phyloP scores from a whole-genome alignment of 352 stramenopile species.

The Poterioochromonas sp. region DNA sequence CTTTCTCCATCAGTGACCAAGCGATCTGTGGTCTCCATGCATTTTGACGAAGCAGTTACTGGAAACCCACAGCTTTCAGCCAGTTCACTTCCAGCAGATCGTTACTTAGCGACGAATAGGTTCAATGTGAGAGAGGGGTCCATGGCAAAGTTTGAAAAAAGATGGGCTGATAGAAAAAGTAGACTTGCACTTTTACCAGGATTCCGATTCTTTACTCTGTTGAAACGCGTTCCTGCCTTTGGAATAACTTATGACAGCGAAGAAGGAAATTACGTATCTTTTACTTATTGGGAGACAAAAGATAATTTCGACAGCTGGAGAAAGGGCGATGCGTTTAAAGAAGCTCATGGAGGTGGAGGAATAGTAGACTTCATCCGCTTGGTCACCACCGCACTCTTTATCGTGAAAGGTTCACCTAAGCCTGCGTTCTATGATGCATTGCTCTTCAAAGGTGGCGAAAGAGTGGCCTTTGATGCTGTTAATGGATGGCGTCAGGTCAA shows the following conservation, averaged over 20 bases:
- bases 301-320: constrained; percentile 56
- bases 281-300: constrained; percentile 61
- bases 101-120: constrained; percentile 40
- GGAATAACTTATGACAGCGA: constrained; percentile 26
- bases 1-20: too few relatives aligned
- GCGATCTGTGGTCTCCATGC: too few relatives aligned
- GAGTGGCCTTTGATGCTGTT: constrained; percentile 3
- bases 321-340: constrained; percentile 60
- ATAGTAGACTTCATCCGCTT: constrained; percentile 51
- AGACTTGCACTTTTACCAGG: constrained; percentile 52
- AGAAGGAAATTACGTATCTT: constrained; percentile 56
- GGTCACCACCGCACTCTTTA: constrained; percentile 51
- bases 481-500: constrained; percentile 42
- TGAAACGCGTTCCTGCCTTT: constrained; percentile 47
- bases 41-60: not conserved
- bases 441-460: constrained; percentile 41
- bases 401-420: constrained; percentile 50
- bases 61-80: not conserved
- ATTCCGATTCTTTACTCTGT: constrained; percentile 61
- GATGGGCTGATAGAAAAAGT: constrained; percentile 34
- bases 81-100: not conserved
- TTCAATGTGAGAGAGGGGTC: constrained; percentile 38
- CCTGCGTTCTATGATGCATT: constrained; percentile 58
- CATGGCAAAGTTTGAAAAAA: constrained; percentile 55
- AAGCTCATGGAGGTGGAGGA: constrained; percentile 58